These are phyloP conservation scores for Leccinum truebloodii DNA, from an alignment of 768 basidiomycete species.

Conservation along the genomic window DNA sequence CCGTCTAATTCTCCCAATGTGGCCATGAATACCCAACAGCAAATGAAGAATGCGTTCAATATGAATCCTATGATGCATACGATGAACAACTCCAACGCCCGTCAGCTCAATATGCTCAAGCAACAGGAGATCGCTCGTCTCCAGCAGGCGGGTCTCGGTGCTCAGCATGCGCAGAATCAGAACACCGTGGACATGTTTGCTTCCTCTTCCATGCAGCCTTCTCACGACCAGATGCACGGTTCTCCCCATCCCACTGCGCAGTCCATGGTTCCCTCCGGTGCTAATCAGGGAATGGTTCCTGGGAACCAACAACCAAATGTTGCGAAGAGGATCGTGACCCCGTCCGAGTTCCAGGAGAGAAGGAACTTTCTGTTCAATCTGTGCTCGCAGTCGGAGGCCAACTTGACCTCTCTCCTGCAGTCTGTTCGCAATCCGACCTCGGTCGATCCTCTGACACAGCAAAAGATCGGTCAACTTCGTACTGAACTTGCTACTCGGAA, in stretches of 20 bases:
- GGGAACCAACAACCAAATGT: constrained; percentile 24
- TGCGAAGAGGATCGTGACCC: constrained; percentile 25
- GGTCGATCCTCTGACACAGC: constrained; percentile 20
- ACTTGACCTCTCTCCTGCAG: constrained; percentile 8
- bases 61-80: constrained; percentile 43
- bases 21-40: constrained; percentile 37
- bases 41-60: constrained; percentile 31
- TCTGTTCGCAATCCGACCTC: constrained; percentile 14
- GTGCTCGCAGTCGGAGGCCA: constrained; percentile 20
- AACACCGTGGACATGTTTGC: constrained; percentile 48
- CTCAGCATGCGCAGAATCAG: constrained; percentile 40
- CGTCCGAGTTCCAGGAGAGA: constrained; percentile 28
- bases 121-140: constrained; percentile 42
- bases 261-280: constrained; percentile 20
- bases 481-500: constrained; percentile 33
- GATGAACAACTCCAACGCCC: constrained; percentile 28
- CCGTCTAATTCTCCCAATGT: constrained; percentile 42
- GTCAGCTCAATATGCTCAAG: constrained; percentile 46
- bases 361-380: constrained; percentile 8
- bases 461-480: constrained; percentile 20
- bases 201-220: constrained; percentile 42
- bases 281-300: constrained; percentile 26
- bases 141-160: constrained; percentile 32
- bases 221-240: constrained; percentile 47
- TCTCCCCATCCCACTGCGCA: constrained; percentile 44